Conservation (phyloP, 2,329 filamentous ascomycete genomes). For the Pseudogymnoascus sp. region DNA sequence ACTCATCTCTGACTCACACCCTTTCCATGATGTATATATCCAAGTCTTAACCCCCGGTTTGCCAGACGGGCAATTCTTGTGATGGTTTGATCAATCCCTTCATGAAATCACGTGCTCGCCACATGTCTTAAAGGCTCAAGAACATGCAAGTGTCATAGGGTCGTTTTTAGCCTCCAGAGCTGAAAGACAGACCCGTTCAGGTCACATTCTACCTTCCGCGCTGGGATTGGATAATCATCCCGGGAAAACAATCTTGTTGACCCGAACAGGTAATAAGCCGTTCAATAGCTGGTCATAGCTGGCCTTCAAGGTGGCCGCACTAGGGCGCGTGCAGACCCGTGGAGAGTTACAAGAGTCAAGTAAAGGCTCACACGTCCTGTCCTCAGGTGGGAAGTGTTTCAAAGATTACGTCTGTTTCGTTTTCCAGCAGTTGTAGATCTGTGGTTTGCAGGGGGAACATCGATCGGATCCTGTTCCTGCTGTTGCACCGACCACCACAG, state of each 20-base stretch:
- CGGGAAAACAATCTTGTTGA: background rate
- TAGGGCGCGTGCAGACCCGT: background rate
- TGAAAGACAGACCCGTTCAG: background rate
- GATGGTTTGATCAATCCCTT: constrained; percentile 3
- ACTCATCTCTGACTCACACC: constrained; percentile 4
- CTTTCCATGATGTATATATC: constrained; percentile 5
- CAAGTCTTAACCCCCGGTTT: background rate
- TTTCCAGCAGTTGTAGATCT: background rate
- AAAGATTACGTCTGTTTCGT: background rate
- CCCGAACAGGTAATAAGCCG: background rate
- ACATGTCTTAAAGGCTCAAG: background rate
- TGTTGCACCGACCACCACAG: background rate
- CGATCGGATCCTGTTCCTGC: background rate
- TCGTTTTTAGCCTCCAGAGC: background rate
- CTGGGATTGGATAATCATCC: constrained; percentile 2
- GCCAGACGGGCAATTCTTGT: background rate
- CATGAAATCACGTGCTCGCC: background rate
- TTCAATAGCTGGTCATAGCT: constrained; percentile 3
- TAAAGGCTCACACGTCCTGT: constrained; percentile 6
- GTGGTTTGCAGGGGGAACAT: background rate
- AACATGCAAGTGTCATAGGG: constrained; percentile 5
- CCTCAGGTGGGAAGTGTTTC: constrained; percentile 4
- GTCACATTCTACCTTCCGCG: constrained; percentile 3
- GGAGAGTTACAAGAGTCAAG: constrained; percentile 1
- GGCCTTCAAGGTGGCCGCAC: constrained; percentile 3